Conservation (phyloP, 2,329 filamentous ascomycete species). For the Hymenoscyphus scutula region DNA sequence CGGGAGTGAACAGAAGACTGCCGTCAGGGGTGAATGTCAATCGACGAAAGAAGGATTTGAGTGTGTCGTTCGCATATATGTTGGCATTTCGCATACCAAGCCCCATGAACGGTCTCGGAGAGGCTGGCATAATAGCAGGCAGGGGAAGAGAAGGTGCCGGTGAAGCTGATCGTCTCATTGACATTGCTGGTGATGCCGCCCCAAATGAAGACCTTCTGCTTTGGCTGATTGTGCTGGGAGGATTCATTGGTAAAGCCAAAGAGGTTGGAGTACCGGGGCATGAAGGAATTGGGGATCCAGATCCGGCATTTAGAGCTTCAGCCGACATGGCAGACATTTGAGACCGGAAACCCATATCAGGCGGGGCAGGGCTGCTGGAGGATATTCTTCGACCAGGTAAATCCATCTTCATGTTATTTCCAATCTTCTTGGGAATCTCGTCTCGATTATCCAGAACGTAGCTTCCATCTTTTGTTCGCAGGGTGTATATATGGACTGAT, state of each 20-base stretch:
- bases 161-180: constrained; percentile 79
- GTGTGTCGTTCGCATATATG: constrained; percentile 93
- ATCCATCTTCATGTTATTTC: constrained; percentile 78
- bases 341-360: constrained; percentile 69
- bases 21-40: constrained; percentile 95
- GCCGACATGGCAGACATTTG: constrained; percentile 51
- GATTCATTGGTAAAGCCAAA: constrained; percentile 90
- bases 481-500: constrained; percentile 94
- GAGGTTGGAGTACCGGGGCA: constrained; percentile 92
- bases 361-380: constrained; percentile 86
- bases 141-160: constrained; percentile 91
- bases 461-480: constrained; percentile 95
- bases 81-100: constrained; percentile 77
- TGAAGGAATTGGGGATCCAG: constrained; percentile 83
- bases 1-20: constrained; percentile 88
- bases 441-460: constrained; percentile 71
- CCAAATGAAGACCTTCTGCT: constrained; percentile 93
- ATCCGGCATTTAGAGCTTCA: constrained; percentile 49
- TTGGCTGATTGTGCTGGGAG: constrained; percentile 81
- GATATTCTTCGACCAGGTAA: constrained; percentile 88
- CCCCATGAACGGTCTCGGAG: constrained; percentile 66
- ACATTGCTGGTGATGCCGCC: constrained; percentile 60
- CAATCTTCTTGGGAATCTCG: constrained; percentile 68
- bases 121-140: constrained; percentile 87
- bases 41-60: constrained; percentile 94